Evolutionary conservation across 495 filamentous ascomycete species (phyloP), one percentile per base, ranked within the genome.

Genomic region (Hypoxylon crocopeplum): DNA sequence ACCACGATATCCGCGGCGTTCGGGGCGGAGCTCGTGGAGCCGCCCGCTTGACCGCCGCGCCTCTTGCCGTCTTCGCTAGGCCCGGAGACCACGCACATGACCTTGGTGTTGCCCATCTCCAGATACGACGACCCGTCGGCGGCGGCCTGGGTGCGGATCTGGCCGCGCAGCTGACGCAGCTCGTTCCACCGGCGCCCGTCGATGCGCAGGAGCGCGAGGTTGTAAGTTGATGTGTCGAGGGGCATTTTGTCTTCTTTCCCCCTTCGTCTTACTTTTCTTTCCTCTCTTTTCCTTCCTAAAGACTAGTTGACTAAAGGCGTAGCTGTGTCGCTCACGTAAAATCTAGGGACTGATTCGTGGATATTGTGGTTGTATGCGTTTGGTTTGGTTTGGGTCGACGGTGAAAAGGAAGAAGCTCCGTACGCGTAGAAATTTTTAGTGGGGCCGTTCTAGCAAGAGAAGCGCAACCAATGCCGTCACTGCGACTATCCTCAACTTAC

Each of bases 151-250:
- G 91, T 97, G 34, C 86, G 89, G 70, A 98, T 91, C 74, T 95
- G 90, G 30, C 89, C 93, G 75, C 88, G 84, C 37, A 98, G 79
- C 24, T 90, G 87, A 21, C 94, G 91, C 34, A 98, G 86, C 73
- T 99, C 94, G 76, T 99, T 99, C 95, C 95, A 99, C 39, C 94
- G 86, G 7, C 94, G 90, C 54, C 94, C 93, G 73, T 97, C 93
- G 63, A 95, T 89, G 69, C 92, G 92, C 56, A 97, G 86, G 62
- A 88, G 85, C 45, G 91, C 89, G 54, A 96, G 85, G 63, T 83
- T 81, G 79, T 96, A 97, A 48, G 88, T 88, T 10, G 89, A 91
- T 17, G 90, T 92, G 73, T 96, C 92, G 72, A 97, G 91, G 59
- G 91, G 90, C 92, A 96, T 96, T 50, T 25, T 61, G n/a, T 15